These are phyloP conservation scores for Jatropha podagrica DNA, from an alignment of 441 rosid species.

Conservation along the genomic window DNA sequence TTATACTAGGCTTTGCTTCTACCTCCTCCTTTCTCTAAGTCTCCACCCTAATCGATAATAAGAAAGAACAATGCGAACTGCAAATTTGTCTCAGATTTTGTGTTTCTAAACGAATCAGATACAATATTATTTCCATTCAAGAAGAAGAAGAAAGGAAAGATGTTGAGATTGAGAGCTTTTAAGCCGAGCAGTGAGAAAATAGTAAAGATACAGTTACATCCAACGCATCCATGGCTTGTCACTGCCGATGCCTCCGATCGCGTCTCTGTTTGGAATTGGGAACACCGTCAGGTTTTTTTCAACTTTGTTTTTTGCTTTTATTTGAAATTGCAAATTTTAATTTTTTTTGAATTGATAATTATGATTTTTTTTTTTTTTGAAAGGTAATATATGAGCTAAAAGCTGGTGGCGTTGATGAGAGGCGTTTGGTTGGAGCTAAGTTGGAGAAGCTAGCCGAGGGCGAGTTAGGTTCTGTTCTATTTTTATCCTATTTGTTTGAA, in stretches of 20 bases:
- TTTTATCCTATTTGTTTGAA: background rate
- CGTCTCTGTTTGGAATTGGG: conserved; percentile 98
- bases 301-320: background rate
- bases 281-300: conserved; percentile 67
- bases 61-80: no score
- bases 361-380: no score
- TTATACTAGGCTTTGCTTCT: no score
- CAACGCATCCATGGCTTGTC: conserved; percentile 97
- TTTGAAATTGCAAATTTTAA: background rate
- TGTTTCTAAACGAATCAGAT: background rate
- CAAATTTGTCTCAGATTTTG: conserved; percentile 22
- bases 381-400: conserved; percentile 75
- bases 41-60: no score
- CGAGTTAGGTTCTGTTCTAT: conserved; percentile 55
- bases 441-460: conserved; percentile 99
- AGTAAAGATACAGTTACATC: conserved; percentile 90
- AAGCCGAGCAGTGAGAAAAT: conserved; percentile 70
- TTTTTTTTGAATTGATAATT: background rate
- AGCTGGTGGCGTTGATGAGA: conserved; percentile 97
- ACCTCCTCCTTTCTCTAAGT: no score
- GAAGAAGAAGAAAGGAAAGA: conserved; percentile 3
- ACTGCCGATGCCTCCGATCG: conserved; percentile 88
- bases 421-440: conserved; percentile 95
- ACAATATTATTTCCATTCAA: background rate
- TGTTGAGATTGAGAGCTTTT: conserved; percentile 84